phyloP scores from a whole-genome alignment of 2,329 filamentous ascomycete genomes.

The Sporothrix mexicana region DNA sequence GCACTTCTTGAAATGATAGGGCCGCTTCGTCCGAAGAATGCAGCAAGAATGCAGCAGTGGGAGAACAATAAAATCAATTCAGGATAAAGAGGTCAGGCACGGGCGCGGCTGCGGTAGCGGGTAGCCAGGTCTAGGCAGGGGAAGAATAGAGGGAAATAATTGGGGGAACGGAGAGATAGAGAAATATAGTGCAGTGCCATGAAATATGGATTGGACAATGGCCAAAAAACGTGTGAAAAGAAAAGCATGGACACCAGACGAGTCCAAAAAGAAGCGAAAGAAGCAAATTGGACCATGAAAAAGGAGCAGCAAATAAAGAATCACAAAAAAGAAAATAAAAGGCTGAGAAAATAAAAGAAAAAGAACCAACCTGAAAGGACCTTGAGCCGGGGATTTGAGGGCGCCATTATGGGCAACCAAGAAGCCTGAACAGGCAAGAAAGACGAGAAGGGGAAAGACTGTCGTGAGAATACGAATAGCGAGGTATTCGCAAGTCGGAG shows the following conservation, averaged over 20 bases:
- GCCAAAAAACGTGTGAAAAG: constrained; percentile 29
- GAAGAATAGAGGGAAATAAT: constrained; percentile 32
- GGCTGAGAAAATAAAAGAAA: neutral
- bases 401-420: constrained; percentile 57
- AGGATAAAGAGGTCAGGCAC: constrained; percentile 27
- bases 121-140: constrained; percentile 32
- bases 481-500: neutral
- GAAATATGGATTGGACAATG: constrained; percentile 32
- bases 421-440: constrained; percentile 14
- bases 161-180: constrained; percentile 36
- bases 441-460: constrained; percentile 5
- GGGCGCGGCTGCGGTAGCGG: constrained; percentile 24
- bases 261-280: constrained; percentile 21
- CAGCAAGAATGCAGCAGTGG: constrained; percentile 29
- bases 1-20: constrained; percentile 33
- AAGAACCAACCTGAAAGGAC: constrained; percentile 64
- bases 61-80: constrained; percentile 21
- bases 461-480: constrained; percentile 4
- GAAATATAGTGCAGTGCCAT: constrained; percentile 24
- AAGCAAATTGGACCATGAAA: neutral
- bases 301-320: neutral
- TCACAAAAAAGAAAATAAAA: neutral
- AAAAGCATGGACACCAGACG: constrained; percentile 36
- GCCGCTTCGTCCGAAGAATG: constrained; percentile 40
- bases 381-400: constrained; percentile 64